Percentiles rank a stretch among this genome's conserved stretches.
These are phyloP conservation scores for Craterostigma plantagineum DNA, from an alignment of 257 asterid genomes.

Conservation along the genomic window DNA sequence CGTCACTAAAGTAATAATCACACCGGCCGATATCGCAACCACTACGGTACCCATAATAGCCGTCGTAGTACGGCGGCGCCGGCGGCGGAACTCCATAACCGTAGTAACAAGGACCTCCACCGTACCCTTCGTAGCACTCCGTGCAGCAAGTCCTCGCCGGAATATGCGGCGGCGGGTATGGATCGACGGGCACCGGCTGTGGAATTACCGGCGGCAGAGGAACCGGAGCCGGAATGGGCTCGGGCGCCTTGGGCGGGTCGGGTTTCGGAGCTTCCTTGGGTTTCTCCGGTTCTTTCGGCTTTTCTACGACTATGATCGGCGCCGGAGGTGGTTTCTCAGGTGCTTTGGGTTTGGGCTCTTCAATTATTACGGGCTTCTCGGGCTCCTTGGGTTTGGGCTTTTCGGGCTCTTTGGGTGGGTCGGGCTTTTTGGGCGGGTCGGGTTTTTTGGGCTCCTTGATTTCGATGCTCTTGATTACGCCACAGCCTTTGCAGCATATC, in stretches of 20 bases:
- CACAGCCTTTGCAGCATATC: too few species aligned
- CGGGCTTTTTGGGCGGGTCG: slow-evolving; percentile 6
- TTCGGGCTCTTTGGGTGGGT: slow-evolving; percentile 12
- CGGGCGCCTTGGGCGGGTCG: slow-evolving; percentile 8
- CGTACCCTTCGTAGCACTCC: slow-evolving; percentile 21
- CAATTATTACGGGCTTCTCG: slow-evolving; percentile 8
- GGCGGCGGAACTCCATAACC: slow-evolving; percentile 28
- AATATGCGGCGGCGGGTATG: slow-evolving; percentile 12
- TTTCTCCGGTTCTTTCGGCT: slow-evolving; percentile 7
- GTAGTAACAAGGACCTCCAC: slow-evolving; percentile 38
- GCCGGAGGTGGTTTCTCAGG: not conserved
- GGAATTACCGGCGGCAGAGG: slow-evolving; percentile 1
- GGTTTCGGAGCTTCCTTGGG: slow-evolving; percentile 15
- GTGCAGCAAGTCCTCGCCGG: slow-evolving; percentile 23
- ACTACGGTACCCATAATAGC: slow-evolving; percentile 13
- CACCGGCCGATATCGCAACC: slow-evolving; percentile 16
- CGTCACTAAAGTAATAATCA: slow-evolving; percentile 34
- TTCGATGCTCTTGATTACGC: too few species aligned
- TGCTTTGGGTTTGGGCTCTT: not conserved
- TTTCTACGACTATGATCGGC: too few species aligned
- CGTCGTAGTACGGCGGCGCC: slow-evolving; percentile 24
- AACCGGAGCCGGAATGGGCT: slow-evolving; percentile 6
- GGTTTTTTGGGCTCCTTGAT: slow-evolving; percentile 7
- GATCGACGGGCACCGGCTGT: not conserved
- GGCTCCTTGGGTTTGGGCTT: slow-evolving; percentile 16